Base-by-base conservation (phyloP, 2,329 filamentous ascomycete species). In the Dendrostoma leiphaemia region DNA sequence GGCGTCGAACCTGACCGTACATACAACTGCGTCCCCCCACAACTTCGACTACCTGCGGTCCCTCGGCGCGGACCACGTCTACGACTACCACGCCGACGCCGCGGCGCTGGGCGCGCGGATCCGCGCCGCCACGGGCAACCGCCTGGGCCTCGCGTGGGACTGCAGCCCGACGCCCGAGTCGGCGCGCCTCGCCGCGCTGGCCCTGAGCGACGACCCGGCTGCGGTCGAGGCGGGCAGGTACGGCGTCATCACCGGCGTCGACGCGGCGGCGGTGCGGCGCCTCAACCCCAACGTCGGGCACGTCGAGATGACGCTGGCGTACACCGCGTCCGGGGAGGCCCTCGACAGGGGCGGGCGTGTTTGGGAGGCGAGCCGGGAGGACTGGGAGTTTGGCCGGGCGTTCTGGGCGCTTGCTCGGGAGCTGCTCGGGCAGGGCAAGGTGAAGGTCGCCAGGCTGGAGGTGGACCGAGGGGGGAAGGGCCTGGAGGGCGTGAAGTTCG, bases 261-360 rank as follows among this genome's bases (percentile, higher is more conserved):
- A 50, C 29, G 47, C 50, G 32, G 59, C 38, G 41, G 38, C 43
- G 26, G 4, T 79, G 9, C 58, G 66, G 34, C 71, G 74, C 23
- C 71, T 79, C 13, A 72, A 74, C 57, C 62, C 67, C 21, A 67
- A 65, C 21, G 61, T 70, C 10, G 19, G n/a, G 6, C 40, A 59
- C 24, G 53, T 43, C 2, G 57, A 40, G 21, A 8, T 35, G 3
- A 69, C 67, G 1, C 32, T 71, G 5, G 70, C 53, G 6, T 72
- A 72, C 57, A 70, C 64, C 1, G 60, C 62, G 10, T 38, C 71
- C 21, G 70, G 69, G 21, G 69, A 71, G 59, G n/a, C 13, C 2
- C 67, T 69, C 48, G 13, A 12, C 8, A 41, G 35, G 26, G 6
- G 8, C 17, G 29, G 13, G 5, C 2, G 3, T 4, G 35, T 37